These are phyloP conservation scores for Aspergillus sp. DNA, from an alignment of 2,329 filamentous ascomycete species.

Conservation along the genomic window DNA sequence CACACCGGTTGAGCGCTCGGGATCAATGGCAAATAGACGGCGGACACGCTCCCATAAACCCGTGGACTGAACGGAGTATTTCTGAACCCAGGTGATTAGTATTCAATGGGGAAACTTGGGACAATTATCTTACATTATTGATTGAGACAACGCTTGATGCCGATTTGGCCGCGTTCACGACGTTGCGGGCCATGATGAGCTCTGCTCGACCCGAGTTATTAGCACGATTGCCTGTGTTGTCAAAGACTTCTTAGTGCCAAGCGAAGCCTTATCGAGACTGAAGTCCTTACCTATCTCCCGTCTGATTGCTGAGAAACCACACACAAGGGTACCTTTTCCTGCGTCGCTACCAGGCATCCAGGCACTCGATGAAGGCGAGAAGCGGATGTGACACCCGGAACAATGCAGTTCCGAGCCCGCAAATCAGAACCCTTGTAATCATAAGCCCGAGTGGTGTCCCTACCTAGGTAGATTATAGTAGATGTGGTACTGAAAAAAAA, in stretches of 20 bases:
- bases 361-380: not conserved
- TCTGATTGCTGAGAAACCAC: not conserved
- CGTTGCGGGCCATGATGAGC: constrained; percentile 35
- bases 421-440: constrained; percentile 2
- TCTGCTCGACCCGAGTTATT: constrained; percentile 19
- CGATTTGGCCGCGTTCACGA: constrained; percentile 40
- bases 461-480: not conserved
- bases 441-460: not conserved
- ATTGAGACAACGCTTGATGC: constrained; percentile 39
- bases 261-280: not conserved
- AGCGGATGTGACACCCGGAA: not conserved
- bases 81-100: constrained; percentile 54
- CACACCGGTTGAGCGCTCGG: constrained; percentile 84
- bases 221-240: not conserved
- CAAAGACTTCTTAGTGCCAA: not conserved
- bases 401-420: not conserved
- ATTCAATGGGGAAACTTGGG: no score
- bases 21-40: constrained; percentile 74
- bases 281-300: not conserved
- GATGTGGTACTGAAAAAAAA: not conserved
- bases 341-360: not conserved
- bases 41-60: constrained; percentile 87
- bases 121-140: constrained; percentile 30
- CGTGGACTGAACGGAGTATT: constrained; percentile 89
- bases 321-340: not conserved